phyloP scores from a whole-genome alignment of 2,329 filamentous ascomycete genomes.

The Fusarium pseudonygamai region DNA sequence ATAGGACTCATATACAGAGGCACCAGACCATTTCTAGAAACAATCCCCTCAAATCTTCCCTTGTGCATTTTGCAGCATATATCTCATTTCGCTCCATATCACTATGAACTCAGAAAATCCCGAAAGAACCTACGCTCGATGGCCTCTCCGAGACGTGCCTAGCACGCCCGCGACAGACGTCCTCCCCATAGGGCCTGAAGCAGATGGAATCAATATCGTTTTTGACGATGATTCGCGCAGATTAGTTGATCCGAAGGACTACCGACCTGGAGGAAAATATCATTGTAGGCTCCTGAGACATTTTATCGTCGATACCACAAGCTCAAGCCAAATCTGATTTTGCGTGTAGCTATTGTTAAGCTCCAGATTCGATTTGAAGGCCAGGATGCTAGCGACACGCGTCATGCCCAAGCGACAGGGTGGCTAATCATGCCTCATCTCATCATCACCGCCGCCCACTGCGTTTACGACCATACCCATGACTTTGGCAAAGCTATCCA shows the following conservation, averaged over 20 bases:
- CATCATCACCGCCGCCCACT: not conserved
- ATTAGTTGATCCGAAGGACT: not conserved
- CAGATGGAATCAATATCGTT: not conserved
- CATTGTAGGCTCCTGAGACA: not conserved
- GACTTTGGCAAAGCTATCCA: not conserved
- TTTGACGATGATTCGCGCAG: not conserved
- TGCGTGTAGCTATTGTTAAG: not conserved
- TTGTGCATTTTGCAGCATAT: accelerated
- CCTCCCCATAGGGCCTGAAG: not conserved
- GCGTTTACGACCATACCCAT: not conserved
- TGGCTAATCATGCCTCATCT: not conserved
- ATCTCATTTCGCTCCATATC: accelerated
- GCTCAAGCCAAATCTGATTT: accelerated
- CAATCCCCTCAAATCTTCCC: not conserved
- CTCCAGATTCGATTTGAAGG: not conserved
- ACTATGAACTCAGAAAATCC: not conserved
- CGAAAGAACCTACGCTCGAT: not conserved
- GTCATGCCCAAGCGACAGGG: not conserved
- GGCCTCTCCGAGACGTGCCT: not conserved
- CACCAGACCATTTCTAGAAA: not conserved
- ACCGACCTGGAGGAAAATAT: not conserved
- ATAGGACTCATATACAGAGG: not conserved
- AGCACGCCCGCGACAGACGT: not conserved
- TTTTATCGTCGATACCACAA: accelerated
- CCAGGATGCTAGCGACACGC: not conserved